Evolutionary conservation across 1,139 yeast species (phyloP).

Genomic region (Protomyces inouyei): DNA sequence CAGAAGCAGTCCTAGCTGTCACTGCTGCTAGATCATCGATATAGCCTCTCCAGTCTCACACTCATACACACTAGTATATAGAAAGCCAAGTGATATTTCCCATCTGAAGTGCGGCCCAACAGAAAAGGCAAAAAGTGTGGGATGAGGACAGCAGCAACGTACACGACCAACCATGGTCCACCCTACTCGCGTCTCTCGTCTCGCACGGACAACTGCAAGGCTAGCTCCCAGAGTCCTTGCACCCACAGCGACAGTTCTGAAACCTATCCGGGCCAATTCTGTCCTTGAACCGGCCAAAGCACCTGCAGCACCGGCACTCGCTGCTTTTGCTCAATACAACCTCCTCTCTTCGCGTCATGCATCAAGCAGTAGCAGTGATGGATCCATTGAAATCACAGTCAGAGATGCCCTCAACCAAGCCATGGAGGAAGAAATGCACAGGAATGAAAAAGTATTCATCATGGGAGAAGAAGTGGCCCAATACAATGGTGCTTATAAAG

Average conservation of each 20-base stretch:
- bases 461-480: slow-evolving; percentile 99
- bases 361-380: slow-evolving; percentile 14
- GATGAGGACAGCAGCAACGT: no score
- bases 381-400: slow-evolving; percentile 60
- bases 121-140: no score
- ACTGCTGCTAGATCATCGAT: no score
- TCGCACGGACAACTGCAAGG: slow-evolving; percentile 4
- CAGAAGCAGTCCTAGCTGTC: no score
- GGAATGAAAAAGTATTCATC: slow-evolving; percentile 87
- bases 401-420: slow-evolving; percentile 96
- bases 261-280: neutral
- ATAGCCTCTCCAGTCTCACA: no score
- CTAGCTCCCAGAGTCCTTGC: slow-evolving; percentile 18
- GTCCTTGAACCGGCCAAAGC: neutral
- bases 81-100: no score
- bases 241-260: slow-evolving; percentile 6
- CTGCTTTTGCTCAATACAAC: slow-evolving; percentile 13
- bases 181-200: slow-evolving; percentile 9
- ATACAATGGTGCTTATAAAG: slow-evolving; percentile 98
- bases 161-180: slow-evolving; percentile 3
- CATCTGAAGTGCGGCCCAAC: no score
- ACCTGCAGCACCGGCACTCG: neutral
- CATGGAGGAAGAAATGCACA: slow-evolving; percentile 94
- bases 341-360: slow-evolving; percentile 15
- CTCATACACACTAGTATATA: no score